Conservation (phyloP, 1,284 basidiomycete genomes). For the Puccinia brachypodii region DNA sequence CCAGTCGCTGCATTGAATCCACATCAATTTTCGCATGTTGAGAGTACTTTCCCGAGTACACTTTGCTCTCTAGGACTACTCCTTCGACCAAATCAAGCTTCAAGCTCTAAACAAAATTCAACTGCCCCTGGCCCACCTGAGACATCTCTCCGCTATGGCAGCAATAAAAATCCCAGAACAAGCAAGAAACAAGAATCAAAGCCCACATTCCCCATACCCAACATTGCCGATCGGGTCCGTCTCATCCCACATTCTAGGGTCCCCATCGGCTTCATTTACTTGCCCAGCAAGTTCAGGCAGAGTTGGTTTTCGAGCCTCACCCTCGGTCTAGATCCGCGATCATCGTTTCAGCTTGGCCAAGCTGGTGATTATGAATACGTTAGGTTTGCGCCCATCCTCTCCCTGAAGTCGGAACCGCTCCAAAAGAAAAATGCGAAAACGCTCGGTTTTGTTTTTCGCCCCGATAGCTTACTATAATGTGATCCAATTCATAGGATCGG, state of each 20-base stretch:
- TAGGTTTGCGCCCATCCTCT: slow-evolving; percentile 3
- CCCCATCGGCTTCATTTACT: slow-evolving; percentile 27
- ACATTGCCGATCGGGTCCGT: slow-evolving; percentile 34
- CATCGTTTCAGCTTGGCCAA: slow-evolving; percentile 3
- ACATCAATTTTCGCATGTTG: slow-evolving; percentile 16
- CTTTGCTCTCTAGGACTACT: slow-evolving; percentile 33
- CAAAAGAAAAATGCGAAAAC: neutral
- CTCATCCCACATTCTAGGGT: neutral
- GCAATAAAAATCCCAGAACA: neutral
- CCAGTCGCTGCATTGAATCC: slow-evolving; percentile 25
- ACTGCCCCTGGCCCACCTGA: slow-evolving; percentile 1
- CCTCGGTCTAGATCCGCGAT: neutral
- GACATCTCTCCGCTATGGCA: neutral
- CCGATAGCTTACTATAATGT: neutral
- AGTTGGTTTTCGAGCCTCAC: slow-evolving; percentile 26
- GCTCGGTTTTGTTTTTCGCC: neutral
- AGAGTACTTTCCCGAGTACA: slow-evolving; percentile 24
- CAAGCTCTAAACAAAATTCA: neutral
- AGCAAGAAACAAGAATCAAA: slow-evolving; percentile 10
- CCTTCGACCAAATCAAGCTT: slow-evolving; percentile 30
- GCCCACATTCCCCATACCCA: neutral
- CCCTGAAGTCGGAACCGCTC: neutral
- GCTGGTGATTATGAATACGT: slow-evolving; percentile 41
- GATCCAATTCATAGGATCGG: slow-evolving; percentile 7
- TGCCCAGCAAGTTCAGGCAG: slow-evolving; percentile 13